phyloP scores from a whole-genome alignment of 257 asterid species.

The Nyctanthes arbortristis region DNA sequence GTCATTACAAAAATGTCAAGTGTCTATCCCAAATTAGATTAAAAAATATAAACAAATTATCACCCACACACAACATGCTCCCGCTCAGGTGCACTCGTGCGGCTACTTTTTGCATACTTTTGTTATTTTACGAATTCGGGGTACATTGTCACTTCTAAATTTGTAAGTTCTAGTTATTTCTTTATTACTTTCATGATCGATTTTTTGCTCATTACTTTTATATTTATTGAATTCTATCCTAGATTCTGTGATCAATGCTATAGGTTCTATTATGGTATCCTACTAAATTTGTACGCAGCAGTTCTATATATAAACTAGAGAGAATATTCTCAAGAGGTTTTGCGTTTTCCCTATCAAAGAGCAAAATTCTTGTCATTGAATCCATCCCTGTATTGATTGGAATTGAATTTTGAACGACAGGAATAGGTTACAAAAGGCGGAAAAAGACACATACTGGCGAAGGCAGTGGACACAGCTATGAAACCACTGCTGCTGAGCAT shows the following conservation, averaged over 20 bases:
- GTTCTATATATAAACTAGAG: background rate
- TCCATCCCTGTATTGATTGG: background rate
- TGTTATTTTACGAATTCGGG: background rate
- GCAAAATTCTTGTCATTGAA: background rate
- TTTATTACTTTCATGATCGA: background rate
- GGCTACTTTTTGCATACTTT: background rate
- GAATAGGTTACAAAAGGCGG: slow-evolving; percentile 23
- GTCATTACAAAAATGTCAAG: background rate
- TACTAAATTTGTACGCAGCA: background rate
- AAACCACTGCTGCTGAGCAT: slow-evolving; percentile 40
- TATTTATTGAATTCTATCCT: background rate
- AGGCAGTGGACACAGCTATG: slow-evolving; percentile 20
- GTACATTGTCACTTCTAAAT: background rate
- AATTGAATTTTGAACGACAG: slow-evolving; percentile 21
- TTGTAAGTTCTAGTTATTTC: background rate
- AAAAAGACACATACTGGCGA: slow-evolving; percentile 29
- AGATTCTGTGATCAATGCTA: background rate
- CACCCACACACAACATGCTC: background rate
- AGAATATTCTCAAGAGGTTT: background rate
- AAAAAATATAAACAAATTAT: background rate
- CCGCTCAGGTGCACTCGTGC: background rate
- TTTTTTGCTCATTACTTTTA: background rate
- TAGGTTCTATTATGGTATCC: background rate
- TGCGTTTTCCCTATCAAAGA: background rate
- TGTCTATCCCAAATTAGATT: background rate